phyloP scores from a whole-genome alignment of 2,329 filamentous ascomycete species.

The Aspergillus candidus region DNA sequence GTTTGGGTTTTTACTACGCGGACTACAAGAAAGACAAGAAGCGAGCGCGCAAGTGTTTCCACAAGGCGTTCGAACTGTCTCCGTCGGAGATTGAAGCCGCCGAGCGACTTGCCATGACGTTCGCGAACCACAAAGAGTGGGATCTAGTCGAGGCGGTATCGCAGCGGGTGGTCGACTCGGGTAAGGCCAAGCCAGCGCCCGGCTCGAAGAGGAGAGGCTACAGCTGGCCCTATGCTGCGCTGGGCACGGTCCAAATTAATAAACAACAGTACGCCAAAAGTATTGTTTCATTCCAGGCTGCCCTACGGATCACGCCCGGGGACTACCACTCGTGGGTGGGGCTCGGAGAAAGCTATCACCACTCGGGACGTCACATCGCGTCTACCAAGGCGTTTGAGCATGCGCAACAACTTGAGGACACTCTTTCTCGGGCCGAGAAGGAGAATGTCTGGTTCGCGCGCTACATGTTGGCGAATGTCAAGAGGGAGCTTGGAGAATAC shows the following conservation, averaged over 20 bases:
- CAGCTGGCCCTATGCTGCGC: constrained; percentile 91
- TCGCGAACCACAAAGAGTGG: constrained; percentile 90
- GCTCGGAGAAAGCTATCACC: constrained; percentile 94
- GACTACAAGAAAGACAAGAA: constrained; percentile 86
- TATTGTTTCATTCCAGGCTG: constrained; percentile 86
- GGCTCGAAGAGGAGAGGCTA: constrained; percentile 89
- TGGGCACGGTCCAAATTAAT: constrained; percentile 91
- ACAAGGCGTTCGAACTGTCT: constrained; percentile 92
- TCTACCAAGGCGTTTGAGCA: constrained; percentile 85
- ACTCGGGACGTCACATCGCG: constrained; percentile 87
- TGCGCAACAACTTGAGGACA: constrained; percentile 68
- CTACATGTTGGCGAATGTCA: constrained; percentile 94
- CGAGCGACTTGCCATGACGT: constrained; percentile 75
- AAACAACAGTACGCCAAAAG: constrained; percentile 85
- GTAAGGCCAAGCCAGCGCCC: constrained; percentile 80
- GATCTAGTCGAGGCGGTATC: constrained; percentile 91
- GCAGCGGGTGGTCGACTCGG: constrained; percentile 87
- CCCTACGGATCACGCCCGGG: constrained; percentile 71
- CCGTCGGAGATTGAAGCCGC: constrained; percentile 79
- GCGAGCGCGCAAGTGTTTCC: constrained; percentile 84
- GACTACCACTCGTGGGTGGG: constrained; percentile 97
- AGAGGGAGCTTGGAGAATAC: constrained; percentile 83
- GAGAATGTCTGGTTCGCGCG: constrained; percentile 89
- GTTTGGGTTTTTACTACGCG: constrained; percentile 80
- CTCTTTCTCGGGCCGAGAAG: constrained; percentile 47